phyloP scores from a whole-genome alignment of 148 eudicot genomes.

The Fagopyrum tataricum region DNA sequence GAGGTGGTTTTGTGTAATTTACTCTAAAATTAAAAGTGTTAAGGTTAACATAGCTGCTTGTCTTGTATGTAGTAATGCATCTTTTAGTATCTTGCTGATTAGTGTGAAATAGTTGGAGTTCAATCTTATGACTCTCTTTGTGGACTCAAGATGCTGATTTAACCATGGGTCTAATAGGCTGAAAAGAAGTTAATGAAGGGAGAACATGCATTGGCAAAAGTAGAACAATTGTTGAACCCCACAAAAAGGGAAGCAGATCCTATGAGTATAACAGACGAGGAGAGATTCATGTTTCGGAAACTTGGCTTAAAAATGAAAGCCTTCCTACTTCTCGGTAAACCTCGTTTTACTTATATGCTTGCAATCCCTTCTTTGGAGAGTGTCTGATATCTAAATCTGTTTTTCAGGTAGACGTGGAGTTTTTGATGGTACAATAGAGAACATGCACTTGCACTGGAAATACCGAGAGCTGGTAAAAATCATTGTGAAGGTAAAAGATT shows the following conservation, averaged over 20 bases:
- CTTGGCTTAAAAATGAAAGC: slow-evolving; percentile 98
- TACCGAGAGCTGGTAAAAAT: slow-evolving; percentile 88
- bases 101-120: not conserved
- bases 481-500: slow-evolving; percentile 57
- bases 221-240: slow-evolving; percentile 65
- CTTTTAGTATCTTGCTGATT: not conserved
- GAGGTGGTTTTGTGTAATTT: too few relatives aligned
- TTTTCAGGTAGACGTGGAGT: slow-evolving; percentile 92
- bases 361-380: slow-evolving; percentile 1
- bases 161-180: slow-evolving; percentile 44
- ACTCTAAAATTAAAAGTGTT: not conserved
- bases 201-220: slow-evolving; percentile 57
- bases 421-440: slow-evolving; percentile 95
- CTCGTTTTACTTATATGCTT: not conserved
- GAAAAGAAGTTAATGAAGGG: slow-evolving; percentile 68
- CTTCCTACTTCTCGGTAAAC: slow-evolving; percentile 83
- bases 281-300: slow-evolving; percentile 93
- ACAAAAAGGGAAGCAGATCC: slow-evolving; percentile 58
- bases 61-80: not conserved
- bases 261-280: slow-evolving; percentile 78
- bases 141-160: slow-evolving; percentile 4
- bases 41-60: not conserved
- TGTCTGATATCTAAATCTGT: slow-evolving; percentile 1
- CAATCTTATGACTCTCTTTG: not conserved
- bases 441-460: slow-evolving; percentile 99